These are phyloP conservation scores for Articulospora tetracladia DNA, from an alignment of 495 filamentous ascomycete genomes.

Conservation along the genomic window DNA sequence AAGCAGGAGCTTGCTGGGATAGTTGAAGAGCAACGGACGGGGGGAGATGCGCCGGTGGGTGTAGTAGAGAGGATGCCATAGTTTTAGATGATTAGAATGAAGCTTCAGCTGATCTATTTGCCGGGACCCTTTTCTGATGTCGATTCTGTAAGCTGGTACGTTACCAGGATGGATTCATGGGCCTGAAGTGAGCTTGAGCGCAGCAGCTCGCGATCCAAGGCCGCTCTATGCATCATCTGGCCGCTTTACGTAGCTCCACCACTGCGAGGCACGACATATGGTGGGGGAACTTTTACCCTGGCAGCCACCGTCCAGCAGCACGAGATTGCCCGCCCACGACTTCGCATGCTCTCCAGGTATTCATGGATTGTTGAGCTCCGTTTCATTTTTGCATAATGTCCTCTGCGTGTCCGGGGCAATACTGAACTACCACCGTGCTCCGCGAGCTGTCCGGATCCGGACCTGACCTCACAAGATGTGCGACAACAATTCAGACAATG, in stretches of 20 bases:
- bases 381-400: not conserved
- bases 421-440: not conserved
- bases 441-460: not conserved
- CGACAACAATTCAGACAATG: not conserved
- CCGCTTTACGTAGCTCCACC: not conserved
- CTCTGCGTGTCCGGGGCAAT: not conserved
- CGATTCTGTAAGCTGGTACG: not conserved
- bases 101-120: not conserved
- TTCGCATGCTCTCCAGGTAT: not conserved
- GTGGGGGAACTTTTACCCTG: not conserved
- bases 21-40: slow-evolving; percentile 57
- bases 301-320: too few relatives aligned
- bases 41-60: slow-evolving; percentile 43
- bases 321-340: not conserved
- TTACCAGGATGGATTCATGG: not conserved
- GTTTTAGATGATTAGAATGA: not conserved
- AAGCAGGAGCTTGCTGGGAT: slow-evolving; percentile 71
- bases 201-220: not conserved
- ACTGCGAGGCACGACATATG: not conserved
- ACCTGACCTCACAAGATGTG: slow-evolving; percentile 11
- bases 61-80: slow-evolving; percentile 48
- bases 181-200: not conserved
- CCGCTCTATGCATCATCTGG: not conserved
- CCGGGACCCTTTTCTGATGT: not conserved
- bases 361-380: not conserved